phyloP scores from a whole-genome alignment of 2,329 filamentous ascomycete genomes.

The Colletotrichum falcatum region DNA sequence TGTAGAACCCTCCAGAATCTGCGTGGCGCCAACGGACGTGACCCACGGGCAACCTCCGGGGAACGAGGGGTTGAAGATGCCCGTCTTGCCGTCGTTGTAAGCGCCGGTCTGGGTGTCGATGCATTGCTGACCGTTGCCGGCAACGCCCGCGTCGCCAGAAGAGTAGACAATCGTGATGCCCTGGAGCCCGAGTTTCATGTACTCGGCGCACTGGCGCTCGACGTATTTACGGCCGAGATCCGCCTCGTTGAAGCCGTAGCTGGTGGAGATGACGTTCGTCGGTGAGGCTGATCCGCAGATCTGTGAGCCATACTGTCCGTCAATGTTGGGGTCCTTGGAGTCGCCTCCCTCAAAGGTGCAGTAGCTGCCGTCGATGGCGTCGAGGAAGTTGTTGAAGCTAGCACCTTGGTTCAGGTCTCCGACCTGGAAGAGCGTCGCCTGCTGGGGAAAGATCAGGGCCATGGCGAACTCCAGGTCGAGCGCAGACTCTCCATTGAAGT shows the following conservation, averaged over 20 bases:
- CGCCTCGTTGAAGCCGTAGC: slow-evolving; percentile 66
- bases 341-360: slow-evolving; percentile 56
- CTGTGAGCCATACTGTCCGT: slow-evolving; percentile 55
- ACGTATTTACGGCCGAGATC: slow-evolving; percentile 61
- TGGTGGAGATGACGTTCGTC: slow-evolving; percentile 66
- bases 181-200: slow-evolving; percentile 67
- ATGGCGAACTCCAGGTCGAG: slow-evolving; percentile 68
- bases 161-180: slow-evolving; percentile 64
- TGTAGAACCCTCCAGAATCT: slow-evolving; percentile 54
- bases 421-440: slow-evolving; percentile 61
- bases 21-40: slow-evolving; percentile 65
- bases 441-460: slow-evolving; percentile 64
- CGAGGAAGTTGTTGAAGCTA: slow-evolving; percentile 57
- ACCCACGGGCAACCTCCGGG: slow-evolving; percentile 62
- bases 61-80: slow-evolving; percentile 60
- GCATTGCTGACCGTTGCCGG: slow-evolving; percentile 53
- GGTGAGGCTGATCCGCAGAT: slow-evolving; percentile 58
- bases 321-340: slow-evolving; percentile 49
- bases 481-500: slow-evolving; percentile 59
- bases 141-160: slow-evolving; percentile 63
- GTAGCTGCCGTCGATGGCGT: slow-evolving; percentile 60
- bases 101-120: slow-evolving; percentile 48
- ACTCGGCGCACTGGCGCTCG: slow-evolving; percentile 65
- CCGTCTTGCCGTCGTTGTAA: slow-evolving; percentile 47
- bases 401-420: slow-evolving; percentile 52